Evolutionary conservation across 345 rosid species (phyloP).

Genomic region (Noccaea caerulescens): DNA sequence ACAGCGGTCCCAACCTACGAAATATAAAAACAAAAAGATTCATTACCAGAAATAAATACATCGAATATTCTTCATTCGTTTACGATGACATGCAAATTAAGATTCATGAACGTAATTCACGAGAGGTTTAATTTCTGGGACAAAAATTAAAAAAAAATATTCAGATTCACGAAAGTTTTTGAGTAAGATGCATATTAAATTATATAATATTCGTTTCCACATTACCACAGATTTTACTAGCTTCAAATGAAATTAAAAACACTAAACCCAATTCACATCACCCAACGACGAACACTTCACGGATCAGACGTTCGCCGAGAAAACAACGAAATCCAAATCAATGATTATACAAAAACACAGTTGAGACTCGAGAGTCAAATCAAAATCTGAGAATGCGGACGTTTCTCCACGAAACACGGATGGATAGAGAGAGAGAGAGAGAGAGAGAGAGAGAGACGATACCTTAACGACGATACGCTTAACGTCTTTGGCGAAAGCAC

Average conservation of each 20-base stretch:
- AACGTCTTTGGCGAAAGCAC: slow-evolving; percentile 77
- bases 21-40: background rate
- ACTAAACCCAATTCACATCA: slow-evolving; percentile 17
- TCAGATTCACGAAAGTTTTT: slow-evolving; percentile 26
- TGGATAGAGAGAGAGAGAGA: background rate
- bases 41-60: slow-evolving; percentile 10
- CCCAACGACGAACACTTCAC: slow-evolving; percentile 31
- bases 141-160: background rate
- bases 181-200: slow-evolving; percentile 19
- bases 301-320: slow-evolving; percentile 32
- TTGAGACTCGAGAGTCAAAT: background rate
- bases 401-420: background rate
- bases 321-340: background rate
- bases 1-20: slow-evolving; percentile 97
- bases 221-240: background rate
- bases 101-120: slow-evolving; percentile 14
- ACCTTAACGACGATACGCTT: slow-evolving; percentile 95
- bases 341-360: background rate
- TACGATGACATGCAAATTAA: slow-evolving; percentile 36
- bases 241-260: slow-evolving; percentile 1
- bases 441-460: background rate
- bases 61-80: background rate
- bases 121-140: slow-evolving; percentile 6
- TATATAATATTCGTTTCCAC: background rate
- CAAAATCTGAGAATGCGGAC: slow-evolving; percentile 35